Evolutionary conservation across 805 yeast genomes (phyloP), one percentile per base, ranked within the genome.

Genomic region (Vanderwaltozyma polyspora): DNA sequence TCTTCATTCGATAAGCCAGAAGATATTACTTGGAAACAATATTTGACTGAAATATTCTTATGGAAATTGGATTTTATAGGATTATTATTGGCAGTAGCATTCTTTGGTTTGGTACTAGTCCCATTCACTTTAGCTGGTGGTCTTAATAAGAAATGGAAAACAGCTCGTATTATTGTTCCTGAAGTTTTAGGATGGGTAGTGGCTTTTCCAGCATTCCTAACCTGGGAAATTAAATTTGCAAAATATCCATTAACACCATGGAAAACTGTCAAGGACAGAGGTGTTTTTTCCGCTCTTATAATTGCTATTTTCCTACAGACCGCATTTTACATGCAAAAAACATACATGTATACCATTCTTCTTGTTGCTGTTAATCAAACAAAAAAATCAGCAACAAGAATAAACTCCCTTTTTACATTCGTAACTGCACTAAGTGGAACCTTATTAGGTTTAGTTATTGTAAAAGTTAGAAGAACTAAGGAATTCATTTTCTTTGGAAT

Each of bases 121-220:
- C 91, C 93, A 16, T 66, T 82, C 43, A 80, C 91, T 10, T 56
- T 82, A 21, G 87, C 87, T 11, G 89, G 84, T 42, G 86, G 86
- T 41, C 50, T 58, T 25, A 31, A 48, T 1, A 43, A 60, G 3
- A 62, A 65, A 33, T 82, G 93, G 93, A 49, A 60, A 34, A 60
- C 64, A 38, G 83, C 74, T 14, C 62, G 71, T 30, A 66, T 77
- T 43, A 74, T 82, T 44, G 89, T 68, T 6, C 85, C 87, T 2
- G 57, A 80, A 33, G 81, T 77, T 16, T 50, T 82, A 36, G 91
- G 93, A 2, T 64, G 73, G 43, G 68, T 65, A 14, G 53, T 76
- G 21, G n/a, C n/a, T n/a, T 51, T 79, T 35, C 83, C 85, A 6
- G 52, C 67, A n/a, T 72, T 77, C 37, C 48, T 67, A 12, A n/a